These are phyloP conservation scores for Globisporangium heterothallicum DNA, from an alignment of 352 stramenopile species.

Conservation along the genomic window DNA sequence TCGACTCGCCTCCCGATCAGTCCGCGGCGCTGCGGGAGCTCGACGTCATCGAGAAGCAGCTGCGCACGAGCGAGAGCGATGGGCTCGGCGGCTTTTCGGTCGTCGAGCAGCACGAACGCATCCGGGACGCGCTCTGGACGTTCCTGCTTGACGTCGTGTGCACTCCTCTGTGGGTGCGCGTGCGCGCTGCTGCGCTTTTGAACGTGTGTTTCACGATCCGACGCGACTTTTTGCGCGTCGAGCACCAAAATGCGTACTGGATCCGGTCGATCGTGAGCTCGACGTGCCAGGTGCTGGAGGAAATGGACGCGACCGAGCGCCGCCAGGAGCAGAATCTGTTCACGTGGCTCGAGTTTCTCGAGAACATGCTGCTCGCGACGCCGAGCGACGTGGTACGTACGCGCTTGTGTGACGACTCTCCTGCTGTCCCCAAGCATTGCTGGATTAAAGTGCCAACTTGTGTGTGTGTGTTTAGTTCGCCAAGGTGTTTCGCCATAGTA, in stretches of 20 bases:
- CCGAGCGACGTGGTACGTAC: conserved; percentile 25
- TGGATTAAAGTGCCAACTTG: too few species aligned
- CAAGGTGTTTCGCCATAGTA: conserved; percentile 34
- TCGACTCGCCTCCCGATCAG: conserved; percentile 53
- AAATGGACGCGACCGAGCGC: conserved; percentile 36
- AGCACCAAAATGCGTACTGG: conserved; percentile 27
- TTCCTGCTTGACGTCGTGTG: conserved; percentile 67
- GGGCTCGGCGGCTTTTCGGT: conserved; percentile 15
- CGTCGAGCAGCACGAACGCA: conserved; percentile 13
- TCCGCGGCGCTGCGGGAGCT: conserved; percentile 45
- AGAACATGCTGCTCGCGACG: conserved; percentile 41
- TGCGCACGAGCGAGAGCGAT: conserved; percentile 15
- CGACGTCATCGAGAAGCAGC: conserved; percentile 32
- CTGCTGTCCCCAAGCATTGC: too few species aligned
- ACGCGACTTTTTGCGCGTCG: conserved; percentile 18
- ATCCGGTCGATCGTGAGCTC: conserved; percentile 68
- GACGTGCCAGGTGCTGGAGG: conserved; percentile 59
- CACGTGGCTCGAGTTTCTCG: conserved; percentile 58
- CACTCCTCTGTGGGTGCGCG: conserved; percentile 54
- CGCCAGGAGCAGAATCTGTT: conserved; percentile 44
- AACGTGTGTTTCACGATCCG: conserved; percentile 35
- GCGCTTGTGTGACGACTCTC: too few species aligned
- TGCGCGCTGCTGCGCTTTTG: conserved; percentile 56
- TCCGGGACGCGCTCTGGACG: conserved; percentile 47
- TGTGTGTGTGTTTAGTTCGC: conserved; percentile 23